A percentile compares a stretch with the other conserved stretches of the same genome.
Conservation (phyloP, 179 eudicot genomes). For the Silene coronaria region DNA sequence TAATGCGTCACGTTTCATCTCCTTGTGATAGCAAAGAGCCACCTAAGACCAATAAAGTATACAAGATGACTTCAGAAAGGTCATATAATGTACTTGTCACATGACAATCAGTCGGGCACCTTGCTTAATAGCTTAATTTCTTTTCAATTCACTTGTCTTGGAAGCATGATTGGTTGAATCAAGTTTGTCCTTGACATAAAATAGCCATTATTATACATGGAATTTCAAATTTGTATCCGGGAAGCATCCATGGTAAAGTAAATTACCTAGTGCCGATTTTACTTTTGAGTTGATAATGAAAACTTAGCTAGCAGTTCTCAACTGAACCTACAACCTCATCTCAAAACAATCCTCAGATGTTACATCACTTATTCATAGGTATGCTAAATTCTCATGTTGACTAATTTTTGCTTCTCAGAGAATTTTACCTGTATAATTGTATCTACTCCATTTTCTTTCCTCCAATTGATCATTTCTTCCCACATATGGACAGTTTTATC, state of each 20-base stretch:
- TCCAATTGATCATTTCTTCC: slow-evolving; percentile 97
- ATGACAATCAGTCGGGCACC: not conserved
- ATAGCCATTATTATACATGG: not conserved
- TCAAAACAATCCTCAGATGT: not conserved
- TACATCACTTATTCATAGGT: not conserved
- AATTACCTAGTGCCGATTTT: not conserved
- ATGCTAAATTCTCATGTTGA: slow-evolving; percentile 30
- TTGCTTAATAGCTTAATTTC: not conserved
- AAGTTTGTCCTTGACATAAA: not conserved
- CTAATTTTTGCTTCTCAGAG: slow-evolving; percentile 4
- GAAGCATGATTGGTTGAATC: not conserved
- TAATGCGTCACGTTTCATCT: not conserved
- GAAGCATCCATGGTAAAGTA: not conserved
- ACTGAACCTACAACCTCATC: slow-evolving; percentile 1
- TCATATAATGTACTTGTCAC: not conserved
- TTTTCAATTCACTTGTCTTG: not conserved
- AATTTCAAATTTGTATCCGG: not conserved
- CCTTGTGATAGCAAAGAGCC: not conserved
- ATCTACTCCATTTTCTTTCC: slow-evolving; percentile 77
- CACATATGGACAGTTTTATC: slow-evolving; percentile 82
- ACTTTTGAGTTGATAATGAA: not conserved
- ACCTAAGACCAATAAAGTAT: not conserved
- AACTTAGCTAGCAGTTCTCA: slow-evolving; percentile 9
- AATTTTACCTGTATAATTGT: slow-evolving; percentile 64
- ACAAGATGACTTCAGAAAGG: not conserved